A percentile compares a stretch with the other conserved stretches of the same genome.
These are phyloP conservation scores for Grigorovia yakushimaensis DNA, from an alignment of 805 yeast species.

Conservation along the genomic window DNA sequence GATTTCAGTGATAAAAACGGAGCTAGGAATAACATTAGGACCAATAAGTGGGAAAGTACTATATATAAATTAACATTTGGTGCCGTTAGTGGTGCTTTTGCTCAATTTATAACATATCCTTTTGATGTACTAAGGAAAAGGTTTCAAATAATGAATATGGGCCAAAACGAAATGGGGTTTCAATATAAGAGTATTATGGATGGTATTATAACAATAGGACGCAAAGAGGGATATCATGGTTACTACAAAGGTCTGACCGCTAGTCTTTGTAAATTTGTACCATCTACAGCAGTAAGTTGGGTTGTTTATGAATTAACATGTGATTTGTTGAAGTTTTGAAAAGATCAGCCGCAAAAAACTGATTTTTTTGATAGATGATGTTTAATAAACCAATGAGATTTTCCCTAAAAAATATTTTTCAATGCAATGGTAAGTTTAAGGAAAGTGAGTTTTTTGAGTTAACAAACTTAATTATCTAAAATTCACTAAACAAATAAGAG, in stretches of 20 bases:
- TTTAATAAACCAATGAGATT: neutral
- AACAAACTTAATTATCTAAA: too few species aligned
- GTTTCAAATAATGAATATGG: slow-evolving; percentile 85
- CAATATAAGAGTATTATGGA: slow-evolving; percentile 66
- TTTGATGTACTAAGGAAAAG: slow-evolving; percentile 81
- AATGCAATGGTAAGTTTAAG: too few species aligned
- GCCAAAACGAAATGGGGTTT: slow-evolving; percentile 62
- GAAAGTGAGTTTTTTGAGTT: too few species aligned
- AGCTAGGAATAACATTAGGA: too few species aligned
- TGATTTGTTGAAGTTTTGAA: slow-evolving; percentile 2
- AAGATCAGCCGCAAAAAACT: too few species aligned
- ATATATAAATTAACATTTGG: slow-evolving; percentile 58
- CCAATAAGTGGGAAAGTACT: slow-evolving; percentile 29
- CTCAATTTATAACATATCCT: slow-evolving; percentile 86
- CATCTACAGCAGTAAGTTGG: slow-evolving; percentile 96
- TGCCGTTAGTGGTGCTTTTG: slow-evolving; percentile 79
- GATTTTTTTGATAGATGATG: too few species aligned
- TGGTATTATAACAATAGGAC: slow-evolving; percentile 62
- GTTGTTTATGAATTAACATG: slow-evolving; percentile 61
- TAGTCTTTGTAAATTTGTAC: slow-evolving; percentile 72
- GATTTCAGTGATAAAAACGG: slow-evolving; percentile 18
- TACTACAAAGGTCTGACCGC: slow-evolving; percentile 83
- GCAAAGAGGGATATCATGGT: slow-evolving; percentile 60
- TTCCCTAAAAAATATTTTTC: neutral
- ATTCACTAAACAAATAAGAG: too few species aligned